A percentile compares a stretch with the other conserved stretches of the same genome.
Conservation (phyloP, 805 yeast species). For the Scheffersomyces spartinae region DNA sequence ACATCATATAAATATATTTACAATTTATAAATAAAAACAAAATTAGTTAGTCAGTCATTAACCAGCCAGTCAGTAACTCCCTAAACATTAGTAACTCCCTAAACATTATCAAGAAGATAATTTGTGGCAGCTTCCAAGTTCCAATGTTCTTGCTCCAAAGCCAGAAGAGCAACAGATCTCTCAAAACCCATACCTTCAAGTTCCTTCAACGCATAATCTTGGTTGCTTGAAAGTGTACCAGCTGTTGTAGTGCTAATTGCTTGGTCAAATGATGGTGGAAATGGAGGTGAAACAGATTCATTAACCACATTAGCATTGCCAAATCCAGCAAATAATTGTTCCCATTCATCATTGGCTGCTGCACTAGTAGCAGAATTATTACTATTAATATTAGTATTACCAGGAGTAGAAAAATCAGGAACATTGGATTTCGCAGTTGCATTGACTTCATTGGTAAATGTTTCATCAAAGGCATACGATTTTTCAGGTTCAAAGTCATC, state of each 20-base stretch:
- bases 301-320: constrained; percentile 33
- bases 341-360: constrained; percentile 73
- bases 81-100: constrained; percentile 2
- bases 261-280: constrained; percentile 4
- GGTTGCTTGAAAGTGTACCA: constrained; percentile 17
- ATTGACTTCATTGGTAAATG: constrained; percentile 8
- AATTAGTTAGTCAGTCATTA: constrained; percentile 1
- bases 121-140: constrained; percentile 83
- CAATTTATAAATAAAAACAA: too few relatives aligned
- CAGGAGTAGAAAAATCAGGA: constrained; percentile 7
- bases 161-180: constrained; percentile 49
- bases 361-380: constrained; percentile 5
- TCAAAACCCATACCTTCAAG: constrained; percentile 85
- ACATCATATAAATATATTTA: background rate
- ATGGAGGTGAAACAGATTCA: background rate
- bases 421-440: constrained; percentile 4
- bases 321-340: constrained; percentile 82
- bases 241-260: constrained; percentile 1
- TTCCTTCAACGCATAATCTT: constrained; percentile 59
- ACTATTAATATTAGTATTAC: constrained; percentile 3
- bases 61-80: background rate
- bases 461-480: too few relatives aligned
- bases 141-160: constrained; percentile 61
- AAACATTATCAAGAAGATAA: constrained; percentile 63
- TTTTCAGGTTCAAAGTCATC: too few relatives aligned